Percentiles rank a stretch among this genome's conserved stretches.
Conservation (phyloP, 2,329 filamentous ascomycete genomes). For the Aspergillus aculeatinus region DNA sequence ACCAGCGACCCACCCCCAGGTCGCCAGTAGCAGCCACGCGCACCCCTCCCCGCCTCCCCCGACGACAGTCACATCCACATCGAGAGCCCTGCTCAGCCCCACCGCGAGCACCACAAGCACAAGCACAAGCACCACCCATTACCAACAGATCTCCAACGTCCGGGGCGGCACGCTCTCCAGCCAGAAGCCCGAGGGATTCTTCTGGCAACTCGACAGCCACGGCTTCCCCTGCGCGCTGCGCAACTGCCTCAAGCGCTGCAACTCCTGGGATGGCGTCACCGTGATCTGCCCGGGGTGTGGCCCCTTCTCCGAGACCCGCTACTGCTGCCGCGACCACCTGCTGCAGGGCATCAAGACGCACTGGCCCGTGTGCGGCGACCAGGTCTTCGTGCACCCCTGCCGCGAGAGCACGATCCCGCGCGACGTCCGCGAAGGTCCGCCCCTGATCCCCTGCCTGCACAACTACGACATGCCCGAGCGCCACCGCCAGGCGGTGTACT, state of each 20-base stretch:
- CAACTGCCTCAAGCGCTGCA: conserved; percentile 32
- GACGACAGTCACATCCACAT: neutral
- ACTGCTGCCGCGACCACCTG: conserved; percentile 40
- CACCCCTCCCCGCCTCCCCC: neutral
- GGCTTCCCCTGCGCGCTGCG: conserved; percentile 42
- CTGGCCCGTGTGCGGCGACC: conserved; percentile 30
- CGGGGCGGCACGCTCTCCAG: neutral
- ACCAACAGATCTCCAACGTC: neutral
- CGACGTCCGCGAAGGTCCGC: conserved; percentile 20
- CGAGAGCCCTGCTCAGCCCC: no score
- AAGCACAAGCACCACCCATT: conserved; percentile 18
- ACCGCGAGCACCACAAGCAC: neutral
- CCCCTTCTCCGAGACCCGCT: conserved; percentile 38
- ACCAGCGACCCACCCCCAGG: neutral
- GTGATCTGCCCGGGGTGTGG: conserved; percentile 44
- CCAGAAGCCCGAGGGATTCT: conserved; percentile 22
- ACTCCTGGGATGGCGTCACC: conserved; percentile 29
- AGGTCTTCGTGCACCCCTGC: conserved; percentile 24
- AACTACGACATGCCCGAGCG: conserved; percentile 35
- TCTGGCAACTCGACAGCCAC: conserved; percentile 51
- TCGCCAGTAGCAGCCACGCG: neutral
- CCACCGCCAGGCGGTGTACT: conserved; percentile 36
- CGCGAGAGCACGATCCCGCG: conserved; percentile 22
- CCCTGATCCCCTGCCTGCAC: conserved; percentile 29
- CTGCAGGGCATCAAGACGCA: conserved; percentile 36